These are phyloP conservation scores for Tricholoma saponaceum DNA, from an alignment of 768 basidiomycete species.

Conservation along the genomic window DNA sequence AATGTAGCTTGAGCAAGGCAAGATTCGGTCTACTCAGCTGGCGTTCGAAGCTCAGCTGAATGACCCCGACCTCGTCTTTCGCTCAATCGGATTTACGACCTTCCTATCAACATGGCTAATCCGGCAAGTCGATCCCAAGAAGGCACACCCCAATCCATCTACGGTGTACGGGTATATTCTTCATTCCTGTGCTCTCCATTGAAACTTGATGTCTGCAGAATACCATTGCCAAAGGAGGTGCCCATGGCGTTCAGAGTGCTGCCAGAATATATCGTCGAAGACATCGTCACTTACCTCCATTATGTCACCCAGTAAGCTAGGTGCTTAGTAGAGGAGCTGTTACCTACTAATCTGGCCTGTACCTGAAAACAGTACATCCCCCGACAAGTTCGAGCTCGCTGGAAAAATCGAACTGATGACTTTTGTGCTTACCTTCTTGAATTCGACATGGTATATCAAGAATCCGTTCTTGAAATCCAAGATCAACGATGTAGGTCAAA, in stretches of 20 bases:
- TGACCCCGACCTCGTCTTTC: conserved; percentile 80
- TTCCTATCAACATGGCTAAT: conserved; percentile 95
- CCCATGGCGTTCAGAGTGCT: conserved; percentile 82
- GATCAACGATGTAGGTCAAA: conserved; percentile 77
- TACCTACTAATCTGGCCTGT: conserved; percentile 15
- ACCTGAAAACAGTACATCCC: conserved; percentile 39
- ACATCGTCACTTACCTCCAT: conserved; percentile 84
- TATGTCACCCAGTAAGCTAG: conserved; percentile 75
- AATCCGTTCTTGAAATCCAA: conserved; percentile 97
- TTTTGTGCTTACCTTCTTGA: conserved; percentile 87
- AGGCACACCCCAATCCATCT: conserved; percentile 64
- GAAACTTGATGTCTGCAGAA: conserved; percentile 36
- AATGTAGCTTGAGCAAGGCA: conserved; percentile 59
- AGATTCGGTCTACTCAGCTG: conserved; percentile 67
- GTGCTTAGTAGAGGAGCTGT: neutral
- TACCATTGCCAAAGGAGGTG: conserved; percentile 83
- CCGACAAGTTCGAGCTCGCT: conserved; percentile 76
- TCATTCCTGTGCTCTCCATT: neutral
- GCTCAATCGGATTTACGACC: conserved; percentile 77
- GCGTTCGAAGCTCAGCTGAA: conserved; percentile 83
- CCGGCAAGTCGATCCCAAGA: conserved; percentile 79
- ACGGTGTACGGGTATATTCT: conserved; percentile 52
- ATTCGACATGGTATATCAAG: conserved; percentile 96
- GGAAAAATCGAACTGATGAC: conserved; percentile 85
- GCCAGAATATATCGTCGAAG: conserved; percentile 93